Evolutionary conservation across 73 alveolate species (phyloP), one percentile per base, ranked within the genome.

Genomic region (Paramecium sonneborni): DNA sequence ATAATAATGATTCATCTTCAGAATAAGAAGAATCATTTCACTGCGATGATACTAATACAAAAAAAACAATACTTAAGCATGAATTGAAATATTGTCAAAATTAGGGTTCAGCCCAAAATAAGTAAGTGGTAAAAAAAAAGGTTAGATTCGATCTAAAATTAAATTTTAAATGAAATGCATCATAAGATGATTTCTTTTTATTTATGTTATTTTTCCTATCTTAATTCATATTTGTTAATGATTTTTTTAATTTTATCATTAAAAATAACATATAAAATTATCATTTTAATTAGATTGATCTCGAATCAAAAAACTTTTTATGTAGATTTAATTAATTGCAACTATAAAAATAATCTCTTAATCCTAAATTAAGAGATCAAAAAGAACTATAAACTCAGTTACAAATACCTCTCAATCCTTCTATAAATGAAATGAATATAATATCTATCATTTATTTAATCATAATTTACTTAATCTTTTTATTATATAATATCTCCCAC

Each of bases 41-140:
- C n/a, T 62, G 84, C 20, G 84, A 62, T 62, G 84, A 62, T 62
- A 62, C 84, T 32, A 26, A 62, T 62, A 62, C 84, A 30, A 62
- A 62, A 32, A 62, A 62, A 62, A 26, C 84, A 12, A 62, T 62
- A 30, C 26, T 62, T 2, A 62, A 62, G 46, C 84, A 62, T 62
- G 84, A 62, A 14, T 12, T 62, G 7, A 62, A 26, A 62, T 62
- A 62, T 62, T 62, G 39, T 12, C 26, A 62, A 62, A 26, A 62
- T 62, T 21, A 62, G 24, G 26, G 26, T 62, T 30, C 44, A 32
- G 11, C 21, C 20, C 6, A 26, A 62, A 62, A 62, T 30, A 62
- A 62, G 11, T 21, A 62, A 3, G 84, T 62, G 20, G 26, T 62
- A 6, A 62, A 62, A 62, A 62, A 62, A 32, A 62, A 62, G 46